Evolutionary conservation across 257 asterid species (phyloP).

Genomic region (Solanum dulcamara): DNA sequence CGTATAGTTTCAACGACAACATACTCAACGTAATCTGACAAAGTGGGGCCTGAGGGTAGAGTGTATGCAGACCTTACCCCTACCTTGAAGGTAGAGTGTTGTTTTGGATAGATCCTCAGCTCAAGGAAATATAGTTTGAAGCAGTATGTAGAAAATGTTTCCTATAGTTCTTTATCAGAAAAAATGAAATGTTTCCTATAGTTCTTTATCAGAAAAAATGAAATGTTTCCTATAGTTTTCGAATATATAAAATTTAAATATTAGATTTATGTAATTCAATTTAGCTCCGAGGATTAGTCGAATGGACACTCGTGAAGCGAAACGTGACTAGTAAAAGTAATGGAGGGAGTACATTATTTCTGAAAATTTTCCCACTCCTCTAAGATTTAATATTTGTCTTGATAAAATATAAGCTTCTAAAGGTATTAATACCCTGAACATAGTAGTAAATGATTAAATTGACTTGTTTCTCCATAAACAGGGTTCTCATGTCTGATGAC

Average conservation of each 20-base stretch:
- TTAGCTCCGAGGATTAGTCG: neutral
- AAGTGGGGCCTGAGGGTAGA: neutral
- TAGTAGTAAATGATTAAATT: neutral
- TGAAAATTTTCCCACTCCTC: neutral
- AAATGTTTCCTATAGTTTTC: neutral
- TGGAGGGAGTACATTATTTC: neutral
- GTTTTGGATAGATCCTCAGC: neutral
- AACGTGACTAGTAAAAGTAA: neutral
- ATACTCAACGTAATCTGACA: neutral
- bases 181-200: too few species aligned
- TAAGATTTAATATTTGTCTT: neutral
- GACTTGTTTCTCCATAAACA: slow-evolving; percentile 8
- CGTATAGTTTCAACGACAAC: neutral
- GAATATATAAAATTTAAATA: neutral
- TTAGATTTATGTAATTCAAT: neutral
- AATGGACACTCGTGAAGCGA: neutral
- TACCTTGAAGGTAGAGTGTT: neutral
- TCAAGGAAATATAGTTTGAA: neutral
- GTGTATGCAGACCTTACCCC: neutral
- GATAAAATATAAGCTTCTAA: neutral
- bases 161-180: too few species aligned
- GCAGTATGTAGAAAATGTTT: neutral
- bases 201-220: too few species aligned
- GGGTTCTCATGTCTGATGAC: slow-evolving; percentile 59
- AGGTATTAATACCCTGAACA: neutral